Base-by-base conservation (phyloP, 495 filamentous ascomycete species). In the Podospora fimiseda region DNA sequence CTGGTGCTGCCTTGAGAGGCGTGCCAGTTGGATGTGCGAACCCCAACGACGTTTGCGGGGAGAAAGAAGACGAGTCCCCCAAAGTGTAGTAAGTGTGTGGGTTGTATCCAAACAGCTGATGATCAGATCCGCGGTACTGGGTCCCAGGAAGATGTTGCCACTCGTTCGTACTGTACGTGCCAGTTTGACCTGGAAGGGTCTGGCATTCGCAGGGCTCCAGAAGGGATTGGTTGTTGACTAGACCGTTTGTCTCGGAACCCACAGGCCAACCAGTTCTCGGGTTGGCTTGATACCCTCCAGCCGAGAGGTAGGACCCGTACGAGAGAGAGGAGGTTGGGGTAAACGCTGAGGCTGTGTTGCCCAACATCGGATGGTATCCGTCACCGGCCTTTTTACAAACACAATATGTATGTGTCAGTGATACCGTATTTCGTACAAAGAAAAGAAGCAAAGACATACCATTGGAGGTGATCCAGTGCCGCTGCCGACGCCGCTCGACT, bases 1-100 rank as follows among this genome's bases (percentile, higher is more conserved):
- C 22, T 9, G 40, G 16, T 47, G 33, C 19, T 30, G 19, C 18
- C 18, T 4, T 48, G 18, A 30, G 38, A 18, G 38, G 6, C 14
- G 37, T 21, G 27, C 8, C n/a, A 44, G 30, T 39, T 21, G 27
- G 46, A 27, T 38, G 20, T 41, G 9, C 47, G 46, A 8, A 41
- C 11, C 42, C 2, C 18, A 47, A 56, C 1, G 42, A 22, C 5
- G 41, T 38, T 20, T 51, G 48, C 15, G 53, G 48, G 1, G 47
- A 8, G 36, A 51, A 11, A 18, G 43, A 47, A 36, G 53, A 4
- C 19, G 50, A 33, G 27, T 47, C 43, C 20, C 48, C 53, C 47
- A 50, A 11, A 14, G 9, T 21, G 41, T 39, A 41, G 15, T 27
- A 14, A n/a, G n/a, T n/a, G n/a, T n/a, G n/a, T n/a, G n/a, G n/a